phyloP scores from a whole-genome alignment of 2,329 filamentous ascomycete genomes.

The Rachicladosporium sp. region DNA sequence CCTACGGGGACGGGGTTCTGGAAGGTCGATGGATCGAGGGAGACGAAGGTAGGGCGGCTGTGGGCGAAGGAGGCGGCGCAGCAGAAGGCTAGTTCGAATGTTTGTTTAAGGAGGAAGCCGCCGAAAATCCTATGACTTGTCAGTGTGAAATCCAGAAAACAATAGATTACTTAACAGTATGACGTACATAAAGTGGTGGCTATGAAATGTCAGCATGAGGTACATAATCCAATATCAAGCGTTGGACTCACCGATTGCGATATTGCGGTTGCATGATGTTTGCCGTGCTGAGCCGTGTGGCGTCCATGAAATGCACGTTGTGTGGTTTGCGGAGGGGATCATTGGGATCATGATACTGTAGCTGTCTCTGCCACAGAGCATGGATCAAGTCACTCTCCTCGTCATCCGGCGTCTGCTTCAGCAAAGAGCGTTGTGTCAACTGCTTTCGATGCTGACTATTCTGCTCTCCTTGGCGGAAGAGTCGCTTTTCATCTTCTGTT shows the following conservation, averaged over 20 bases:
- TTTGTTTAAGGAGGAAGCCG: conserved; percentile 61
- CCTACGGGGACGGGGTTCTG: conserved; percentile 65
- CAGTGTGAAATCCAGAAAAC: too few relatives aligned
- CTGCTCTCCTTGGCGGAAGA: conserved; percentile 51
- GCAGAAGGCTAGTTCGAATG: conserved; percentile 65
- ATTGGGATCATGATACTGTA: conserved; percentile 51
- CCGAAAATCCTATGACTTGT: conserved; percentile 54
- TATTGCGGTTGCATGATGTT: conserved; percentile 67
- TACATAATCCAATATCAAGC: background rate
- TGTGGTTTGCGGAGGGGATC: conserved; percentile 40
- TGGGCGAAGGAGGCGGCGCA: conserved; percentile 61
- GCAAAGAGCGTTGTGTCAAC: conserved; percentile 45
- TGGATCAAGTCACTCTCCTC: conserved; percentile 62
- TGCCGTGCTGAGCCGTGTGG: conserved; percentile 51
- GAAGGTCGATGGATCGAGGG: conserved; percentile 61
- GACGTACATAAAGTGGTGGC: too few relatives aligned
- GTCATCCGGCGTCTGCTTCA: conserved; percentile 56
- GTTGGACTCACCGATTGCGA: conserved; percentile 37
- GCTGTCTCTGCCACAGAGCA: conserved; percentile 57
- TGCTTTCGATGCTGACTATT: conserved; percentile 58
- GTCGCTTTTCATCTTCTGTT: conserved; percentile 50
- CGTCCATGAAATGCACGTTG: conserved; percentile 51
- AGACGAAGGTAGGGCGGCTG: conserved; percentile 57
- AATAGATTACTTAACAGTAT: too few relatives aligned
- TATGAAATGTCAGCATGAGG: too few relatives aligned